Evolutionary conservation across 148 eudicot genomes (phyloP).

Genomic region (Arctostaphylos glauca): DNA sequence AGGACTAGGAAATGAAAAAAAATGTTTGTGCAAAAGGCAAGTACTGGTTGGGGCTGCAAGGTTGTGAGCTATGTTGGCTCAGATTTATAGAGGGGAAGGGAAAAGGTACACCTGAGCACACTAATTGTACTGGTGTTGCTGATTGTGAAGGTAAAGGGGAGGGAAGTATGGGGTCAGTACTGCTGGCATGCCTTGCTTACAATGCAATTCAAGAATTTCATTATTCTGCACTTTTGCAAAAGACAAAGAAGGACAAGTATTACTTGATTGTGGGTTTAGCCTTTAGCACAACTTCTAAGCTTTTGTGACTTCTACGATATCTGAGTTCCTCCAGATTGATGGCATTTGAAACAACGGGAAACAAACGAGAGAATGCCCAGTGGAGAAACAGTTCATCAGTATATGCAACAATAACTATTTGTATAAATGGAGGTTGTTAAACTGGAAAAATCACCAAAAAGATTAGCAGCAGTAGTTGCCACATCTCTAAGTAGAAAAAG

Average conservation of each 20-base stretch:
- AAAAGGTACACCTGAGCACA: neutral
- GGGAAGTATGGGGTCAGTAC: neutral
- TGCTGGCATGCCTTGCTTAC: constrained; percentile 1
- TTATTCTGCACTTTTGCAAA: neutral
- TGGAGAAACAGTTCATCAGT: neutral
- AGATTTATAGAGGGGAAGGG: neutral
- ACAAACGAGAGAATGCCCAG: neutral
- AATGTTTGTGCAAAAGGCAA: neutral
- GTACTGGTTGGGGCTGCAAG: neutral
- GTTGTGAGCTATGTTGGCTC: neutral
- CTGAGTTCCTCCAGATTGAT: neutral
- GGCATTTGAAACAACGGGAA: neutral
- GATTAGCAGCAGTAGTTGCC: neutral
- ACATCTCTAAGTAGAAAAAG: no score
- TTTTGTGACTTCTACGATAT: neutral
- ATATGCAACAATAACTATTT: neutral
- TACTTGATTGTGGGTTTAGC: constrained; percentile 2
- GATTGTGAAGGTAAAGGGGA: neutral
- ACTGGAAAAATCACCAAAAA: neutral
- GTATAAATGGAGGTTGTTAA: neutral
- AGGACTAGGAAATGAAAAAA: neutral
- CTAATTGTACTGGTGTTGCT: neutral
- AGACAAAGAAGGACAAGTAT: neutral
- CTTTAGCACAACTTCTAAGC: neutral
- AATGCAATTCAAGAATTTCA: constrained; percentile 5